Base-by-base conservation (phyloP, 2,329 filamentous ascomycete genomes). In the Cadophora sp. region DNA sequence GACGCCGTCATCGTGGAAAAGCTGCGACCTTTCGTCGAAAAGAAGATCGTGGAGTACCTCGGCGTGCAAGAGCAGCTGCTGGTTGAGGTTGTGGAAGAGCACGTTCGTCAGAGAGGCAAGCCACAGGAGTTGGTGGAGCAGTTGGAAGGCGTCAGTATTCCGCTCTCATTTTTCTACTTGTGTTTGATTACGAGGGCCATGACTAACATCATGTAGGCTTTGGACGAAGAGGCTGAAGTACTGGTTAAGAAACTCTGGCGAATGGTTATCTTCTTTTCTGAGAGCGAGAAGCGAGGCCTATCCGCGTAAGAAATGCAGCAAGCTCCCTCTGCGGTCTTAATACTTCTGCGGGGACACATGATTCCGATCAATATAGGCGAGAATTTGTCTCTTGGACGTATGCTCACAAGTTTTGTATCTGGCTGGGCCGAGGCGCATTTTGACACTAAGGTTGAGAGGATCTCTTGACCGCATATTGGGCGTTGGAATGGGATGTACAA, bases 211-310 rank as follows among this genome's bases (percentile, higher is more conserved):
- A 58, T 71, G 34, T 69, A 95, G 89, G 93, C 93, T 53, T 84
- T 99, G 71, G 96, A 97, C 77, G 96, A 99, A 77, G 96, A 98
- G 78, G 94, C 94, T 12, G 94, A 97, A 79, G 91, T 92, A 29
- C 83, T 99, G 73, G 94, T 98, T 61, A 97, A 93, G 87, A 98
- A 97, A 83, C 86, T 99, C 43, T 99, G 96, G 96, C 89, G 95
- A 62, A 97, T 98, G 93, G 90, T 97, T 67, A 97, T 98, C 76
- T 98, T 97, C 88, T 97, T 95, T 76, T 96, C 93, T 6, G 95
- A 98, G 80, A 92, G 91, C 76, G 95, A 97, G 85, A 97, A 96
- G 83, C 85, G 94, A 71, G 94, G 94, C 1, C 83, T 97, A 69
- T 91, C 91, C 24, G 87, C 89, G 61, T 93, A 65, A 34, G 14